A percentile compares a stretch with the other conserved stretches of the same genome.
Evolutionary conservation across 73 alveolate genomes (phyloP).

Genomic region (Paramecium pentaurelia): DNA sequence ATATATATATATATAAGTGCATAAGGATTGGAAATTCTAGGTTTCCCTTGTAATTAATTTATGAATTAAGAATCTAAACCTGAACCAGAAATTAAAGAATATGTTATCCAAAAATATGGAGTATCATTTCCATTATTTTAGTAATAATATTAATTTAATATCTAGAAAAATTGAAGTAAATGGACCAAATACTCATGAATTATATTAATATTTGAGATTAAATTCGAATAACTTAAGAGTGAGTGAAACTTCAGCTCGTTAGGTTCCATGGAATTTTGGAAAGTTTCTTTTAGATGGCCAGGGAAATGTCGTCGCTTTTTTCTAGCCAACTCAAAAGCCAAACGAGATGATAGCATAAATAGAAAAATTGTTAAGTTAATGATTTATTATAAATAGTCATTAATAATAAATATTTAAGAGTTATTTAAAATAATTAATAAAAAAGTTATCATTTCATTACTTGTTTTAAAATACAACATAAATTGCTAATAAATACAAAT

Average conservation of each 20-base stretch:
- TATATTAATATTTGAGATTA: slow-evolving; percentile 64
- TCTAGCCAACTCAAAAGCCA: slow-evolving; percentile 63
- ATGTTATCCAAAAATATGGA: slow-evolving; percentile 60
- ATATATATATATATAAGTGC: neutral
- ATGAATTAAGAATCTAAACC: slow-evolving; percentile 79
- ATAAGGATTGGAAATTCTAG: slow-evolving; percentile 80
- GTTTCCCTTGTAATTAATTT: slow-evolving; percentile 86
- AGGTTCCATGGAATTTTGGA: slow-evolving; percentile 85
- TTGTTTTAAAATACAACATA: neutral
- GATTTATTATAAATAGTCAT: neutral
- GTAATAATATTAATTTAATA: neutral
- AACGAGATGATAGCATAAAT: slow-evolving; percentile 51
- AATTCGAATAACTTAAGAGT: slow-evolving; percentile 63
- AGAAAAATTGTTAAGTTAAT: slow-evolving; percentile 23
- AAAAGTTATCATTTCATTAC: neutral
- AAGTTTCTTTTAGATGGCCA: slow-evolving; percentile 67
- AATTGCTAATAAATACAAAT: neutral
- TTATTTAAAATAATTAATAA: neutral
- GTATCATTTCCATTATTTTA: slow-evolving; percentile 72
- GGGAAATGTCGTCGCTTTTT: slow-evolving; percentile 70
- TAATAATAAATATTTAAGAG: neutral
- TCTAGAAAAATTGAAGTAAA: slow-evolving; percentile 69
- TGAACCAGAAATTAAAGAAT: slow-evolving; percentile 65
- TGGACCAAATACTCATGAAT: slow-evolving; percentile 73
- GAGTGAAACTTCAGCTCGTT: slow-evolving; percentile 55